Evolutionary conservation across 768 basidiomycete genomes (phyloP).

Genomic region (Crassisporium funariophilum): DNA sequence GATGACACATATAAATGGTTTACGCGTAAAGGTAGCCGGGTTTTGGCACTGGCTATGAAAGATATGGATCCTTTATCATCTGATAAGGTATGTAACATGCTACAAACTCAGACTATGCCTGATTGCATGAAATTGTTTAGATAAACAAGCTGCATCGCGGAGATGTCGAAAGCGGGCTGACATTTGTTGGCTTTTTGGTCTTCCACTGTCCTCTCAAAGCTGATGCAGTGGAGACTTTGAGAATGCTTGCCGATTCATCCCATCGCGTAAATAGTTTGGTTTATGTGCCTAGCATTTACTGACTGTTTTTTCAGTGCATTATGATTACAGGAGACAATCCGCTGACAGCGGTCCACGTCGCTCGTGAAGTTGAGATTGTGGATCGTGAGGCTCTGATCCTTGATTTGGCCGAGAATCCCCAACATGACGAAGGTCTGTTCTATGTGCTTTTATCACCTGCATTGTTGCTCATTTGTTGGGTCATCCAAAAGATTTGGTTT

Average conservation of each 20-base stretch:
- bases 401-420: conserved; percentile 82
- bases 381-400: conserved; percentile 94
- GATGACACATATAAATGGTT: conserved; percentile 96
- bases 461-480: not conserved
- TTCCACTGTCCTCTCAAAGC: conserved; percentile 98
- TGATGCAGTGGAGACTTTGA: conserved; percentile 88
- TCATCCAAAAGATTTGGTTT: conserved; percentile 67
- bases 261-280: conserved; percentile 72
- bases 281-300: not conserved
- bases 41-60: conserved; percentile 89
- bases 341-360: conserved; percentile 94
- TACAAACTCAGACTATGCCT: not conserved
- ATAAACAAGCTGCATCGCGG: conserved; percentile 88
- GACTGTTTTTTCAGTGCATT: conserved; percentile 65
- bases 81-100: conserved; percentile 61
- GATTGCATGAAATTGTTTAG: conserved; percentile 38
- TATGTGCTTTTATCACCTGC: conserved; percentile 1
- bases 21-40: conserved; percentile 90
- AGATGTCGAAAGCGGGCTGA: conserved; percentile 73
- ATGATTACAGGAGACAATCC: conserved; percentile 99
- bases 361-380: conserved; percentile 94
- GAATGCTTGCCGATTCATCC: conserved; percentile 94
- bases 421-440: conserved; percentile 62
- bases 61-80: conserved; percentile 69
- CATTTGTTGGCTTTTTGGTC: conserved; percentile 95